Evolutionary conservation across 352 stramenopile species (phyloP).

Genomic region (Pythium monospermum): DNA sequence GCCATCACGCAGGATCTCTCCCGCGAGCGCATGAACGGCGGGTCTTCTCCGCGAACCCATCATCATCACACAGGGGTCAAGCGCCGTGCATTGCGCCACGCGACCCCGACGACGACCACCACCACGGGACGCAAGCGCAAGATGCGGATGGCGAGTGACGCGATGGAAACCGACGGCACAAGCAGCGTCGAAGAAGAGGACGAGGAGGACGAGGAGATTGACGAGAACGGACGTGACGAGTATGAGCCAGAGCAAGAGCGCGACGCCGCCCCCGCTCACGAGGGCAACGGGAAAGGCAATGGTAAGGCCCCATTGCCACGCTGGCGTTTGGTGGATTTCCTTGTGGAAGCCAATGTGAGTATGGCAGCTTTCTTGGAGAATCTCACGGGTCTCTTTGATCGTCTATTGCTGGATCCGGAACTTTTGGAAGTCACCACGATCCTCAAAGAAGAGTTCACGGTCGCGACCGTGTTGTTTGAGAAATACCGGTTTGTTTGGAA

Average conservation of each 20-base stretch:
- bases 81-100: slow-evolving; percentile 3
- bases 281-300: background rate
- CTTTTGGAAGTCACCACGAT: slow-evolving; percentile 62
- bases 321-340: slow-evolving; percentile 24
- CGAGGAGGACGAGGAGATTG: slow-evolving; percentile 10
- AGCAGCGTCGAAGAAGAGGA: slow-evolving; percentile 13
- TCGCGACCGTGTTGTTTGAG: slow-evolving; percentile 66
- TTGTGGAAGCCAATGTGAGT: slow-evolving; percentile 43
- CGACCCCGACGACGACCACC: too few species aligned
- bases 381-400: slow-evolving; percentile 78
- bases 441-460: slow-evolving; percentile 78
- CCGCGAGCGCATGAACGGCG: background rate
- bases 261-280: background rate
- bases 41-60: too few species aligned
- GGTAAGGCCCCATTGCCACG: background rate
- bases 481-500: slow-evolving; percentile 73
- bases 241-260: background rate
- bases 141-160: slow-evolving; percentile 4
- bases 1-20: slow-evolving; percentile 18
- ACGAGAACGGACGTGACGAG: slow-evolving; percentile 7
- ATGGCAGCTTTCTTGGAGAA: slow-evolving; percentile 63
- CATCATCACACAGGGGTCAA: too few species aligned
- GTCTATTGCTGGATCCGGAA: slow-evolving; percentile 64
- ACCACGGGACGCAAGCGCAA: slow-evolving; percentile 29
- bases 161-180: too few species aligned